Percentiles rank a stretch among this genome's conserved stretches.
Evolutionary conservation across 805 yeast genomes (phyloP).

Genomic region (Myxozyma monticola): DNA sequence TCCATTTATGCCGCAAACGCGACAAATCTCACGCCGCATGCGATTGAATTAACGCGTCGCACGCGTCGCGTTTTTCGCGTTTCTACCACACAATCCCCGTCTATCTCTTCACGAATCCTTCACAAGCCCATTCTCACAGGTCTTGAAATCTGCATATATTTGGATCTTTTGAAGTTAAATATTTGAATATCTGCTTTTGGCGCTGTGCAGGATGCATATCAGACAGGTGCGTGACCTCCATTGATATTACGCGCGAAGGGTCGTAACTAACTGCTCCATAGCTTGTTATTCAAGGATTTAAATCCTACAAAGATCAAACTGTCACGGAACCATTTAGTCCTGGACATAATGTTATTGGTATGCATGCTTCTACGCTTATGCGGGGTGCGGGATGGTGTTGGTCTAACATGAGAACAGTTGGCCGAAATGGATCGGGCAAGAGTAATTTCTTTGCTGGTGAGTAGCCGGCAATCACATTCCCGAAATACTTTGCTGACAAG

Average conservation of each 20-base stretch:
- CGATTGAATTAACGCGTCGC: not conserved
- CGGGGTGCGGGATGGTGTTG: not conserved
- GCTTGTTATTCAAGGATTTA: constrained; percentile 86
- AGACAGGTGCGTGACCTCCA: constrained; percentile 12
- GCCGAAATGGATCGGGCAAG: constrained; percentile 95
- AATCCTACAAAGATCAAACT: constrained; percentile 84
- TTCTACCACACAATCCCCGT: not conserved
- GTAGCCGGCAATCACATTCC: no score
- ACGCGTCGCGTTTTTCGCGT: not conserved
- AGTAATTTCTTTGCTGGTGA: constrained; percentile 78
- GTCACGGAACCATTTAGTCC: constrained; percentile 76
- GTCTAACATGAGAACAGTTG: constrained; percentile 44
- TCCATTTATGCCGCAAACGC: constrained; percentile 3
- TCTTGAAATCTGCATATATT: not conserved
- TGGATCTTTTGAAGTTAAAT: not conserved
- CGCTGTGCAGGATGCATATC: constrained; percentile 16
- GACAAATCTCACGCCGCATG: not conserved
- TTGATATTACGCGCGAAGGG: not conserved
- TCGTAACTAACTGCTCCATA: not conserved
- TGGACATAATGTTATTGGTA: constrained; percentile 72
- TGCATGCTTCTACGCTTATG: constrained; percentile 21
- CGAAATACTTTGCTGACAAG: no score
- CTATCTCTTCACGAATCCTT: not conserved
- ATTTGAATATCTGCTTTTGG: not conserved
- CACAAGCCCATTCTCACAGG: not conserved